Percentiles rank a stretch among this genome's conserved stretches.
These are phyloP conservation scores for Ascochyta viciae-villosae DNA, from an alignment of 2,329 filamentous ascomycete species.

Conservation along the genomic window DNA sequence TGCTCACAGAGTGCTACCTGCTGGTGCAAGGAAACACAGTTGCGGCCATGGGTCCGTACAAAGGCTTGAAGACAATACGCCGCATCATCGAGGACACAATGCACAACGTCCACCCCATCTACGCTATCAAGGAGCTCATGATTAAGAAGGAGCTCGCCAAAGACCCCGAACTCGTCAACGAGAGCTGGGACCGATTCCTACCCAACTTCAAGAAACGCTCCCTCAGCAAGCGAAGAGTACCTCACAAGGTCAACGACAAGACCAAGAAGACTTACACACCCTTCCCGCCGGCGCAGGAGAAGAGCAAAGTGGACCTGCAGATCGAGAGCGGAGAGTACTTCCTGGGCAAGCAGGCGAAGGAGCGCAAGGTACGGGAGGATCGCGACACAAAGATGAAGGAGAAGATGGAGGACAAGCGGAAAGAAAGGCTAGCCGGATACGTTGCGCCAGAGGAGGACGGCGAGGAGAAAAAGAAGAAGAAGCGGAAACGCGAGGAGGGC, in stretches of 20 bases:
- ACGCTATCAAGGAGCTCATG: slow-evolving; percentile 96
- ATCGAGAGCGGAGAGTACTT: slow-evolving; percentile 99
- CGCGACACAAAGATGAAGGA: slow-evolving; percentile 82
- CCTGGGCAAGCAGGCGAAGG: slow-evolving; percentile 89
- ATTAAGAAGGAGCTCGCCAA: slow-evolving; percentile 92
- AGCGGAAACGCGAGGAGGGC: slow-evolving; percentile 53
- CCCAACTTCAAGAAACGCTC: slow-evolving; percentile 97
- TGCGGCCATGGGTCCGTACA: slow-evolving; percentile 85
- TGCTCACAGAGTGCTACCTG: slow-evolving; percentile 86
- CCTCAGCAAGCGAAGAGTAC: slow-evolving; percentile 81
- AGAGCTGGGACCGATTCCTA: slow-evolving; percentile 95
- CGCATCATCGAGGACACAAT: slow-evolving; percentile 90
- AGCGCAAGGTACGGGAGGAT: slow-evolving; percentile 79
- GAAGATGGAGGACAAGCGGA: slow-evolving; percentile 88
- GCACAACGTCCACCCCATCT: slow-evolving; percentile 87
- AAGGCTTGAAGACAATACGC: slow-evolving; percentile 90
- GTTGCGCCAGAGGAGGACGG: slow-evolving; percentile 81
- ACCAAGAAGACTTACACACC: slow-evolving; percentile 93
- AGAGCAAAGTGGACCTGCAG: slow-evolving; percentile 98
- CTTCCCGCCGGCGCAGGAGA: slow-evolving; percentile 95
- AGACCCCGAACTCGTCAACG: slow-evolving; percentile 82
- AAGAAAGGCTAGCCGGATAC: slow-evolving; percentile 84
- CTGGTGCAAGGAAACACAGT: slow-evolving; percentile 98
- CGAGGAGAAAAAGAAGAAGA: slow-evolving; percentile 60
- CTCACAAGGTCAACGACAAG: slow-evolving; percentile 90